These are phyloP conservation scores for Monilinia vaccinii-corymbosi DNA, from an alignment of 2,329 filamentous ascomycete species.

Conservation along the genomic window DNA sequence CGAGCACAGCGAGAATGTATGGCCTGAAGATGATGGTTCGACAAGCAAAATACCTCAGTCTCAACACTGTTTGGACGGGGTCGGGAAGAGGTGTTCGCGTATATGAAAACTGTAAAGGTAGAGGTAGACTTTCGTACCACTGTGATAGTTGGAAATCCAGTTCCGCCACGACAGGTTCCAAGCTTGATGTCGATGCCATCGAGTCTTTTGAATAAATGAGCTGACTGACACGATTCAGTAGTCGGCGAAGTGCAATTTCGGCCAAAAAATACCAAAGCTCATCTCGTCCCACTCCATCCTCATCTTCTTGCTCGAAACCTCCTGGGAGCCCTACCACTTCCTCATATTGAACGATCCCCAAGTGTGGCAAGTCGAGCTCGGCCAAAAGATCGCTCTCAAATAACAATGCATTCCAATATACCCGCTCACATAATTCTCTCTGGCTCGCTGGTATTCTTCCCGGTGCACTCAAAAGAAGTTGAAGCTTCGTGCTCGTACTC, in stretches of 20 bases:
- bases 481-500: conserved; percentile 72
- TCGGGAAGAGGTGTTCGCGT: conserved; percentile 57
- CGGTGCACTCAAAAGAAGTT: conserved; percentile 66
- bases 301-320: conserved; percentile 62
- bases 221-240: conserved; percentile 71
- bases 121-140: conserved; percentile 73
- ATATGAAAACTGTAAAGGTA: conserved; percentile 69
- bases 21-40: conserved; percentile 80
- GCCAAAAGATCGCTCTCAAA: conserved; percentile 75
- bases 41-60: conserved; percentile 75
- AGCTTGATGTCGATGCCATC: conserved; percentile 59
- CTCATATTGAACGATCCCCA: conserved; percentile 73
- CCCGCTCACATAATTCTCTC: conserved; percentile 63
- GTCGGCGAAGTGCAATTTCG: conserved; percentile 67
- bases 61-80: conserved; percentile 69
- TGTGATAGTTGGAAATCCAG: conserved; percentile 75
- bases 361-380: conserved; percentile 73
- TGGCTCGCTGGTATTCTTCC: conserved; percentile 61
- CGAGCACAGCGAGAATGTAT: conserved; percentile 70
- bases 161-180: conserved; percentile 71
- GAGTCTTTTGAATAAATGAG: conserved; percentile 70
- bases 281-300: conserved; percentile 58
- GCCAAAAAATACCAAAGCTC: conserved; percentile 82
- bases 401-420: conserved; percentile 77
- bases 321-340: conserved; percentile 71